These are phyloP conservation scores for Naganishia antarctica DNA, from an alignment of 768 basidiomycete species.

Conservation along the genomic window DNA sequence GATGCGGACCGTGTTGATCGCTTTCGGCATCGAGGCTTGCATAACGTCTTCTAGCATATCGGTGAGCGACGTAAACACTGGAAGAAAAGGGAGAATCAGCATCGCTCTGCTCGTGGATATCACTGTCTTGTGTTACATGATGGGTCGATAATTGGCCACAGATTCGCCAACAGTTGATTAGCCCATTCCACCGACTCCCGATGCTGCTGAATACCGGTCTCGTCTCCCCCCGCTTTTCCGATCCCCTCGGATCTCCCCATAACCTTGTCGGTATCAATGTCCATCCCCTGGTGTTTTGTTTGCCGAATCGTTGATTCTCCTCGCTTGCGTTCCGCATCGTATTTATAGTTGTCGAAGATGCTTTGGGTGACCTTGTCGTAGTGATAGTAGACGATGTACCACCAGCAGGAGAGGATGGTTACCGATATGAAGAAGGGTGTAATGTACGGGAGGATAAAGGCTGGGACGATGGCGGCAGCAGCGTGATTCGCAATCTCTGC, in stretches of 20 bases:
- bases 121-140: no score
- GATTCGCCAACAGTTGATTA: slow-evolving; percentile 17
- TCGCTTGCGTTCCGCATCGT: slow-evolving; percentile 23
- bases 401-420: neutral
- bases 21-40: slow-evolving; percentile 25
- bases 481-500: slow-evolving; percentile 9
- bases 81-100: neutral
- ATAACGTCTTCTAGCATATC: slow-evolving; percentile 28
- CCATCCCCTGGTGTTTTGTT: neutral
- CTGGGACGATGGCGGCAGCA: slow-evolving; percentile 8
- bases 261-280: slow-evolving; percentile 2
- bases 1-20: slow-evolving; percentile 25
- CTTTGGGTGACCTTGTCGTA: slow-evolving; percentile 10
- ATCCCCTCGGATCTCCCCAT: neutral
- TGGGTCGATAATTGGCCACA: slow-evolving; percentile 29
- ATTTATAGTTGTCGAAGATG: slow-evolving; percentile 20
- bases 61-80: slow-evolving; percentile 24
- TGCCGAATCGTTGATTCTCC: slow-evolving; percentile 1
- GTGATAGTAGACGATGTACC: slow-evolving; percentile 20
- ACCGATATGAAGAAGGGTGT: slow-evolving; percentile 7
- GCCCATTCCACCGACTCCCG: slow-evolving; percentile 27
- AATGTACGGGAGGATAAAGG: slow-evolving; percentile 15
- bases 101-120: no score
- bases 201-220: slow-evolving; percentile 19
- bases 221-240: slow-evolving; percentile 16